Evolutionary conservation across 2,329 filamentous ascomycete species (phyloP).

Genomic region (Drechmeria coniospora): DNA sequence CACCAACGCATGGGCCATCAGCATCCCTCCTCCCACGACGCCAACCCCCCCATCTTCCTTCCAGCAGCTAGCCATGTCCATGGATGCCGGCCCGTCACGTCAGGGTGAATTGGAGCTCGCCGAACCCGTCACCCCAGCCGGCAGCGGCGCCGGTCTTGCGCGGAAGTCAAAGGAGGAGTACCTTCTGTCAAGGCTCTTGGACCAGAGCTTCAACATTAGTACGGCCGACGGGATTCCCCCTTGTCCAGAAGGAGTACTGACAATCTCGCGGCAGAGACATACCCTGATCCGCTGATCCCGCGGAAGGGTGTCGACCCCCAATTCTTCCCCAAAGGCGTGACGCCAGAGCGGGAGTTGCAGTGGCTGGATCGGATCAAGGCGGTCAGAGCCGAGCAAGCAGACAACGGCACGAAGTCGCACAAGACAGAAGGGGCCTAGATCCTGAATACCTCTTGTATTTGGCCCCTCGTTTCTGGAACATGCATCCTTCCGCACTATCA

Average conservation of each 20-base stretch:
- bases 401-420: no score
- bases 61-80: constrained; percentile 6
- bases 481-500: no score
- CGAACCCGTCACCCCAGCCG: constrained; percentile 5
- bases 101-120: constrained; percentile 9
- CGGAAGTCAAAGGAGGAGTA: constrained; percentile 28
- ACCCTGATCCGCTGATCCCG: constrained; percentile 30
- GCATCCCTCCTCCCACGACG: no score
- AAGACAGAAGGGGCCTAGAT: no score
- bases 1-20: no score
- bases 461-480: no score
- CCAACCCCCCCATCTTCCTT: background rate
- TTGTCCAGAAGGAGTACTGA: background rate
- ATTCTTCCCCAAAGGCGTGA: constrained; percentile 22
- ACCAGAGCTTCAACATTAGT: constrained; percentile 33
- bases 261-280: constrained; percentile 24
- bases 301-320: constrained; percentile 16
- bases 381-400: constrained; percentile 1
- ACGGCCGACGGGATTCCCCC: constrained; percentile 7
- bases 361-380: constrained; percentile 19
- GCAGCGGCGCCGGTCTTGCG: constrained; percentile 11
- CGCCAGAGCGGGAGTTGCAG: constrained; percentile 23
- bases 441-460: no score
- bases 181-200: constrained; percentile 23
- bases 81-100: constrained; percentile 6